Conservation (phyloP, 2,329 filamentous ascomycete species). For the Aureobasidium sp. region DNA sequence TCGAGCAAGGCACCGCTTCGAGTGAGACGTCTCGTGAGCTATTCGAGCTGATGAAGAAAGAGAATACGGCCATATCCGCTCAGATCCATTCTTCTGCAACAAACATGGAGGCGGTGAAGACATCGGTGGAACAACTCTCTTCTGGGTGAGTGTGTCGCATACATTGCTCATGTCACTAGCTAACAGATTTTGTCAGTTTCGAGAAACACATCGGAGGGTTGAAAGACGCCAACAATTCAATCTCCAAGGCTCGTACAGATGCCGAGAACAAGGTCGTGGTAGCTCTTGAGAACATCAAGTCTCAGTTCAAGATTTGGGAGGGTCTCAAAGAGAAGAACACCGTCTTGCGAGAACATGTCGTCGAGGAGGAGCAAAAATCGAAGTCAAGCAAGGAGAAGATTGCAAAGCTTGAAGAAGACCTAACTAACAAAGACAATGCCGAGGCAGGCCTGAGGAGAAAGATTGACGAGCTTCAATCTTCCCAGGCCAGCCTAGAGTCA, state of each 20-base stretch:
- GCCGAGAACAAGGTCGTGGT: background rate
- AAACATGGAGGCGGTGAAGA: background rate
- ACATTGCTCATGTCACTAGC: background rate
- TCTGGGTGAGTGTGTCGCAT: background rate
- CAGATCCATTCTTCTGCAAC: background rate
- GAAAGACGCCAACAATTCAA: background rate
- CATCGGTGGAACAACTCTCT: background rate
- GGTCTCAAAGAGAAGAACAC: background rate
- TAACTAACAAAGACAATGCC: background rate
- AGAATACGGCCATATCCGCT: background rate
- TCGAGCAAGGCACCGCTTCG: background rate
- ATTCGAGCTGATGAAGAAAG: constrained; percentile 3
- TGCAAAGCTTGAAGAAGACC: background rate
- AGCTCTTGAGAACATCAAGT: background rate
- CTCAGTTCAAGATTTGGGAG: background rate
- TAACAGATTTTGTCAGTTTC: background rate
- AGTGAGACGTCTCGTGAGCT: background rate
- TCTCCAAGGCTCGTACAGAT: background rate
- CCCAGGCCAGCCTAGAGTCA: background rate
- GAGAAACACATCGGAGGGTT: background rate
- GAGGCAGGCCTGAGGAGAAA: background rate
- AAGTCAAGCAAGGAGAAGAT: background rate
- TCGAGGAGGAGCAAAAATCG: background rate
- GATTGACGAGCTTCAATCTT: background rate
- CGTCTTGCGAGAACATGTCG: background rate